phyloP scores from a whole-genome alignment of 2,329 filamentous ascomycete genomes.

The Ophiostoma angusticollis region DNA sequence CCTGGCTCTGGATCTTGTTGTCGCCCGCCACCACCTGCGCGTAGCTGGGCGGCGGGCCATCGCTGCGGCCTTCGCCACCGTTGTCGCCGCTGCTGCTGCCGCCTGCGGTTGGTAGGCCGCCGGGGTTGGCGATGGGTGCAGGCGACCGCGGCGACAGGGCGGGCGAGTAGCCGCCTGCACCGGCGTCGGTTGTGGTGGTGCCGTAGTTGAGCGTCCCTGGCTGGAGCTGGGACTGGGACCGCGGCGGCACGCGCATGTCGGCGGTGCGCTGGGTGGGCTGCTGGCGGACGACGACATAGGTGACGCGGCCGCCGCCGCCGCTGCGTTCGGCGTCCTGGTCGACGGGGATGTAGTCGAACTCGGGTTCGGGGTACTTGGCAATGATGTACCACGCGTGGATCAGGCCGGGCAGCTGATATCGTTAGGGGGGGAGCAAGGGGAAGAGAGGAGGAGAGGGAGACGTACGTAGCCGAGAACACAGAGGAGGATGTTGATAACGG shows the following conservation, averaged over 20 bases:
- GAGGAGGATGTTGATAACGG: slow-evolving; percentile 88
- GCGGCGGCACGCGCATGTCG: no score
- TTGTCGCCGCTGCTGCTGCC: slow-evolving; percentile 17
- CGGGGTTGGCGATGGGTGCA: slow-evolving; percentile 13
- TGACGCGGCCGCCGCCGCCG: slow-evolving; percentile 39
- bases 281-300: slow-evolving; percentile 62
- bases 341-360: slow-evolving; percentile 55
- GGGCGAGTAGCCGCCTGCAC: slow-evolving; percentile 7
- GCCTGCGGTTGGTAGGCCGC: slow-evolving; percentile 17
- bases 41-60: slow-evolving; percentile 64
- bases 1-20: slow-evolving; percentile 69
- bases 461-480: slow-evolving; percentile 57
- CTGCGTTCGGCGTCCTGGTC: slow-evolving; percentile 39
- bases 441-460: slow-evolving; percentile 6
- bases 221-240: slow-evolving; percentile 20
- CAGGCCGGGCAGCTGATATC: slow-evolving; percentile 62
- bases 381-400: slow-evolving; percentile 99
- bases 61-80: slow-evolving; percentile 31
- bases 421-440: neutral
- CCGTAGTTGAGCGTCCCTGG: slow-evolving; percentile 36
- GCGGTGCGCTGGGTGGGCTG: neutral
- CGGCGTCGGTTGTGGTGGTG: slow-evolving; percentile 18
- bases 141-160: slow-evolving; percentile 22
- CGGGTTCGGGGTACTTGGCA: slow-evolving; percentile 66
- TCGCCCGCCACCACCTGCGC: slow-evolving; percentile 82